A percentile compares a stretch with the other conserved stretches of the same genome.
phyloP scores from a whole-genome alignment of 805 yeast genomes.

The Kodamaea sagamina region DNA sequence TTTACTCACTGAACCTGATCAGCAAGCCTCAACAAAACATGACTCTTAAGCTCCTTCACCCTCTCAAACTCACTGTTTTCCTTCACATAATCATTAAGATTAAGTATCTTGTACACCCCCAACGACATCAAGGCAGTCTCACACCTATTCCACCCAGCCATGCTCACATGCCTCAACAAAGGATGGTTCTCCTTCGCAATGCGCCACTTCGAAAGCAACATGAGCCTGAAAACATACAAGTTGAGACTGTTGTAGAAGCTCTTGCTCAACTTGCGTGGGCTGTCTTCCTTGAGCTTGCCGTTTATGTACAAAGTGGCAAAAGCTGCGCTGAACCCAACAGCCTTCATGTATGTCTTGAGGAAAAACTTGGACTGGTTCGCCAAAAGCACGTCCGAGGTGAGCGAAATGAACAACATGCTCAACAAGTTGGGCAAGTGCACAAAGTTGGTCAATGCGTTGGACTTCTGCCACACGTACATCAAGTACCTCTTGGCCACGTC shows the following conservation, averaged over 20 bases:
- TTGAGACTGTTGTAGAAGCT: slow-evolving; percentile 31
- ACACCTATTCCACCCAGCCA: slow-evolving; percentile 33
- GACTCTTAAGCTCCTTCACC: slow-evolving; percentile 13
- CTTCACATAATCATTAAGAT: slow-evolving; percentile 34
- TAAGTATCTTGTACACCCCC: slow-evolving; percentile 41
- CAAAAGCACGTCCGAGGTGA: slow-evolving; percentile 32
- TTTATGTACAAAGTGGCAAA: slow-evolving; percentile 28
- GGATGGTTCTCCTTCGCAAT: slow-evolving; percentile 42
- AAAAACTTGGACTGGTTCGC: slow-evolving; percentile 25
- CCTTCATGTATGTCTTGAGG: slow-evolving; percentile 37
- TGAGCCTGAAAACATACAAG: slow-evolving; percentile 34
- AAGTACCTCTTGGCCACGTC: slow-evolving; percentile 20
- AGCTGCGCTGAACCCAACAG: slow-evolving; percentile 38
- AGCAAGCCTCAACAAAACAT: slow-evolving; percentile 17
- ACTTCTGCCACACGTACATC: slow-evolving; percentile 23
- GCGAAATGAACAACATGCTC: slow-evolving; percentile 34
- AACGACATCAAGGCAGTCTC: slow-evolving; percentile 37
- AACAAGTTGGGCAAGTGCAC: slow-evolving; percentile 39
- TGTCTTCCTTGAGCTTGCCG: slow-evolving; percentile 5
- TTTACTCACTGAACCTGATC: background rate
- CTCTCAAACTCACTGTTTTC: slow-evolving; percentile 15
- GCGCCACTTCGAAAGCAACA: slow-evolving; percentile 45
- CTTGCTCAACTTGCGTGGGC: slow-evolving; percentile 26
- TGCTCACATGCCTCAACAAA: slow-evolving; percentile 26
- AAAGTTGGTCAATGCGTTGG: slow-evolving; percentile 36